Conservation (phyloP, 2,329 filamentous ascomycete genomes). For the Aureobasidium sp. region DNA sequence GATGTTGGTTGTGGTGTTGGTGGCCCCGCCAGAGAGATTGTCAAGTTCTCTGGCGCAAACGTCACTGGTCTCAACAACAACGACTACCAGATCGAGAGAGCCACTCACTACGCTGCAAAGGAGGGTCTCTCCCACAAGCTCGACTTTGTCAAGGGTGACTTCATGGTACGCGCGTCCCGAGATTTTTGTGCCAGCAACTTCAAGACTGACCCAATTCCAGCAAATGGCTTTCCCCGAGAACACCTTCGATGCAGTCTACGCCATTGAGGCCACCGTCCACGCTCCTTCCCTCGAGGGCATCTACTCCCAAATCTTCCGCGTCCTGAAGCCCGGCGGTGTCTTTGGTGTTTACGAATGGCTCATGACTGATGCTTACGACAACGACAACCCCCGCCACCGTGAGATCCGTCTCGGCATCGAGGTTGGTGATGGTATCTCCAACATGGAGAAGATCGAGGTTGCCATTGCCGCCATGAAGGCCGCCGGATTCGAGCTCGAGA, state of each 20-base stretch:
- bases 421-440: constrained; percentile 90
- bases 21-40: constrained; percentile 89
- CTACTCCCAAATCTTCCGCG: constrained; percentile 89
- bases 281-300: constrained; percentile 84
- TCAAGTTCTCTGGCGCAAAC: constrained; percentile 86
- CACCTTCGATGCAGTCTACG: constrained; percentile 89
- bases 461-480: constrained; percentile 74
- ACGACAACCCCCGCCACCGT: constrained; percentile 75
- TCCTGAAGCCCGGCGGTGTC: constrained; percentile 88
- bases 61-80: constrained; percentile 97
- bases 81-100: constrained; percentile 95
- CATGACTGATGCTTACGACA: constrained; percentile 94
- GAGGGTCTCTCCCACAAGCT: constrained; percentile 74
- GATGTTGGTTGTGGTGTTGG: constrained; percentile 97
- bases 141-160: constrained; percentile 87
- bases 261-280: constrained; percentile 94
- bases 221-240: constrained; percentile 94
- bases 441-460: constrained; percentile 86
- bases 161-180: constrained; percentile 55
- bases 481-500: constrained; percentile 75
- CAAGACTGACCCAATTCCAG: constrained; percentile 30
- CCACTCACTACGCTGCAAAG: constrained; percentile 73
- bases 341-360: constrained; percentile 99
- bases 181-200: background rate
- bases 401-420: constrained; percentile 91